A percentile compares a stretch with the other conserved stretches of the same genome.
Conservation (phyloP, 192 early-diverging fungal genomes). For the Jimgerdemannia lactiflua region DNA sequence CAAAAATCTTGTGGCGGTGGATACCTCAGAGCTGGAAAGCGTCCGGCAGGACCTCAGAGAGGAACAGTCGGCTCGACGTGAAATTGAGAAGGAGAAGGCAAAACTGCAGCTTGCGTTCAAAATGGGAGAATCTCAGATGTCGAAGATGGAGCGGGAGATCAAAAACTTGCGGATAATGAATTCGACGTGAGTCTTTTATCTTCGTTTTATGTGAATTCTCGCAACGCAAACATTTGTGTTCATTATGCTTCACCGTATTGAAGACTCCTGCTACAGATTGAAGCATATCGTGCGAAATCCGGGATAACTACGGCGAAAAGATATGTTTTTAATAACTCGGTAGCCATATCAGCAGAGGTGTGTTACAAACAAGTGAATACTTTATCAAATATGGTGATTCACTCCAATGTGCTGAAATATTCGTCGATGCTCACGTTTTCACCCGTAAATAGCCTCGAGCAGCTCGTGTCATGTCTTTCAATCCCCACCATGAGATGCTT, state of each 20-base stretch:
- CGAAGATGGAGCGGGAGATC: slow-evolving; percentile 21
- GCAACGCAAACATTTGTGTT: too few relatives aligned
- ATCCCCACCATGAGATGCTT: slow-evolving; percentile 25
- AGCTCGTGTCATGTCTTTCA: slow-evolving; percentile 17
- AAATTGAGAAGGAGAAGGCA: slow-evolving; percentile 15
- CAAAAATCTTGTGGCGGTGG: slow-evolving; percentile 22
- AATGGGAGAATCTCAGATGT: slow-evolving; percentile 24
- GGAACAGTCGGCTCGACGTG: slow-evolving; percentile 12
- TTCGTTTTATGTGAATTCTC: too few relatives aligned
- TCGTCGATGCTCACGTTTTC: too few relatives aligned
- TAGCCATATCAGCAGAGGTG: background rate
- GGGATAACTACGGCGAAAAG: background rate
- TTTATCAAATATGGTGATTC: too few relatives aligned
- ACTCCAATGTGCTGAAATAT: too few relatives aligned
- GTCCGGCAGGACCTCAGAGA: slow-evolving; percentile 11
- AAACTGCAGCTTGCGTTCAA: slow-evolving; percentile 24
- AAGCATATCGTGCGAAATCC: background rate
- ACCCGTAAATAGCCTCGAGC: background rate
- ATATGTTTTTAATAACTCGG: background rate
- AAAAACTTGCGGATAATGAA: slow-evolving; percentile 19
- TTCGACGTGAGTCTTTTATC: background rate
- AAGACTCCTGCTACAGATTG: background rate
- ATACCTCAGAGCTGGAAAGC: slow-evolving; percentile 26
- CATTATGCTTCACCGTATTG: too few relatives aligned
- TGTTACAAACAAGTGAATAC: background rate